Conservation (phyloP, 78 protist species). For the Isochrysis galbana region DNA sequence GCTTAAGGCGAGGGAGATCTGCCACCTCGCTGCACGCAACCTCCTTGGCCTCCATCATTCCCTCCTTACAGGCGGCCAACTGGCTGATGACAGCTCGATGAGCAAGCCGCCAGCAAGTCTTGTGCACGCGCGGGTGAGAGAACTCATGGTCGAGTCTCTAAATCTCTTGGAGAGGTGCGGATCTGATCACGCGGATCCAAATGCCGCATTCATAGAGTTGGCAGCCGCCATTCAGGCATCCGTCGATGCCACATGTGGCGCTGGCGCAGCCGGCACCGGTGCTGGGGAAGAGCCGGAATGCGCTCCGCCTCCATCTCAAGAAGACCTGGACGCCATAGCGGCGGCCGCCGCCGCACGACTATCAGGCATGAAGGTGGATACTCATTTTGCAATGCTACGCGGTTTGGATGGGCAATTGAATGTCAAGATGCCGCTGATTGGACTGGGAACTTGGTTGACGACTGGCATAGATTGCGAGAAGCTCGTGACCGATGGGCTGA, state of each 20-base stretch:
- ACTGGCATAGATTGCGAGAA: background rate
- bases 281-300: too few species aligned
- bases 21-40: background rate
- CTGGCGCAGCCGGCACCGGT: too few species aligned
- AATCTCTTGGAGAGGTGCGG: background rate
- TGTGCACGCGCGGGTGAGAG: background rate
- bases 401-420: too few species aligned
- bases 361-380: background rate
- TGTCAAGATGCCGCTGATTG: background rate
- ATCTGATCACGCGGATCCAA: too few species aligned
- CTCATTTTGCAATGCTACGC: background rate
- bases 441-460: slow-evolving; percentile 1
- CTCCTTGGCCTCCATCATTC: too few species aligned
- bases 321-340: background rate
- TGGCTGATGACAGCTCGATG: background rate
- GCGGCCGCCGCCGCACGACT: background rate
- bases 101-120: background rate
- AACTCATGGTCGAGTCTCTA: background rate
- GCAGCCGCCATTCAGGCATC: too few species aligned
- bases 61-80: too few species aligned
- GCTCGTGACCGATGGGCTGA: slow-evolving; percentile 7
- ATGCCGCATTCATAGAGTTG: too few species aligned
- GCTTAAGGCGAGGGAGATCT: background rate
- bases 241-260: too few species aligned
- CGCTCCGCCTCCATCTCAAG: background rate